Percentiles rank a stretch among this genome's conserved stretches.
Evolutionary conservation across 2,329 filamentous ascomycete species (phyloP).

Genomic region (Fusarium sulawesiense): DNA sequence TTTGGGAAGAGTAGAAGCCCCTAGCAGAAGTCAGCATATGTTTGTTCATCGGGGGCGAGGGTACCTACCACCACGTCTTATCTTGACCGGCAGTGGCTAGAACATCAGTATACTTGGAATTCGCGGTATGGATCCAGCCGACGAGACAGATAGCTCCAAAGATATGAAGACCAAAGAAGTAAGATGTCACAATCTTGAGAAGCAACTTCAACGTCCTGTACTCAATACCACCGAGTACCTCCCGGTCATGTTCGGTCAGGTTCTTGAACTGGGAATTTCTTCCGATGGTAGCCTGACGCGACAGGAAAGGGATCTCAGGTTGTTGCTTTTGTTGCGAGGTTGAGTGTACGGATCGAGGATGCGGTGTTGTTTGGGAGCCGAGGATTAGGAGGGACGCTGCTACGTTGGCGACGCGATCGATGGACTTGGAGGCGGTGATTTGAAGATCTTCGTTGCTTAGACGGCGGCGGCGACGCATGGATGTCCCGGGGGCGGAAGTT

Average conservation of each 20-base stretch:
- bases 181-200: slow-evolving; percentile 59
- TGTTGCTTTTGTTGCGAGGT: neutral
- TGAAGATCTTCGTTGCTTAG: neutral
- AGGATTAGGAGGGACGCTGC: neutral
- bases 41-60: no score
- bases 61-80: slow-evolving; percentile 60
- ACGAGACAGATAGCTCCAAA: slow-evolving; percentile 60
- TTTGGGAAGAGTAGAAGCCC: slow-evolving; percentile 62
- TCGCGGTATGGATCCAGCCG: slow-evolving; percentile 58
- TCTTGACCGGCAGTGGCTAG: slow-evolving; percentile 52
- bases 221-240: slow-evolving; percentile 61
- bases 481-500: fast-evolving
- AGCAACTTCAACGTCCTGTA: slow-evolving; percentile 62
- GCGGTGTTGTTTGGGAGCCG: neutral
- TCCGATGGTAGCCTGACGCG: slow-evolving; percentile 9
- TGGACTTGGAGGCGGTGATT: neutral
- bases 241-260: slow-evolving; percentile 53
- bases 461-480: slow-evolving; percentile 3
- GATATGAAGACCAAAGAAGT: slow-evolving; percentile 59
- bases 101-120: slow-evolving; percentile 55
- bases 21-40: slow-evolving; percentile 37
- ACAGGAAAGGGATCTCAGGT: slow-evolving; percentile 2
- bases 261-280: slow-evolving; percentile 58
- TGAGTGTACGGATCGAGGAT: neutral
- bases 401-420: slow-evolving; percentile 4